Conservation (phyloP, 1,284 basidiomycete genomes). For the Porogramme epimiltina region DNA sequence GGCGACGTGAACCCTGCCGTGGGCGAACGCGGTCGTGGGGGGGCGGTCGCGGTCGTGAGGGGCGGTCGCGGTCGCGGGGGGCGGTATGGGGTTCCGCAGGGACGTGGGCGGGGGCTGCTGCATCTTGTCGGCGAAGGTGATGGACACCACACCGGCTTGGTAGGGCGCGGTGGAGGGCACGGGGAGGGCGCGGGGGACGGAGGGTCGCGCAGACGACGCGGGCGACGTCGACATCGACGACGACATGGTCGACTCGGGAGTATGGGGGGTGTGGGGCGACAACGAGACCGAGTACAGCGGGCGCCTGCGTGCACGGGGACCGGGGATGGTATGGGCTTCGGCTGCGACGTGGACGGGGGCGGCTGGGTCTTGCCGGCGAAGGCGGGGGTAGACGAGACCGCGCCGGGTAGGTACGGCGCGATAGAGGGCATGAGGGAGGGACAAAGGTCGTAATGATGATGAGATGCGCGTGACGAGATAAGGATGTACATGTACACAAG, state of each 20-base stretch:
- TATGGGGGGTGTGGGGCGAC: constrained; percentile 36
- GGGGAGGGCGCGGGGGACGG: too few relatives aligned
- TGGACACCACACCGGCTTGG: too few relatives aligned
- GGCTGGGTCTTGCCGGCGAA: constrained; percentile 5
- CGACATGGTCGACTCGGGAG: constrained; percentile 46
- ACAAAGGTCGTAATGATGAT: constrained; percentile 5
- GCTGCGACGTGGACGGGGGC: constrained; percentile 18
- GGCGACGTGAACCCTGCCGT: too few relatives aligned
- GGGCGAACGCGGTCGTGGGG: too few relatives aligned
- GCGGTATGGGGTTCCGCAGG: too few relatives aligned
- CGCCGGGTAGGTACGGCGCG: constrained; percentile 35
- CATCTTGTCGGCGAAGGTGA: too few relatives aligned
- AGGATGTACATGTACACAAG: constrained; percentile 5
- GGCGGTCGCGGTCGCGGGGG: too few relatives aligned
- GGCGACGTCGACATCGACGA: constrained; percentile 48
- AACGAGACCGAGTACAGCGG: constrained; percentile 22
- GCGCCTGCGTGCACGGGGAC: constrained; percentile 22
- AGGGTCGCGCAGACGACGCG: constrained; percentile 55
- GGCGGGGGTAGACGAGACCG: constrained; percentile 38
- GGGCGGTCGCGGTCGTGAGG: too few relatives aligned
- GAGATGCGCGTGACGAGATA: constrained; percentile 3
- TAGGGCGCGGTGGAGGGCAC: too few relatives aligned
- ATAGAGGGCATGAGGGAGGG: constrained; percentile 53
- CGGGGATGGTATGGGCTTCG: constrained; percentile 18
- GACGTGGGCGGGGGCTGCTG: too few relatives aligned